Percentiles rank a stretch among this genome's conserved stretches.
Conservation (phyloP, 352 stramenopile species). For the Phytophthora syringae region DNA sequence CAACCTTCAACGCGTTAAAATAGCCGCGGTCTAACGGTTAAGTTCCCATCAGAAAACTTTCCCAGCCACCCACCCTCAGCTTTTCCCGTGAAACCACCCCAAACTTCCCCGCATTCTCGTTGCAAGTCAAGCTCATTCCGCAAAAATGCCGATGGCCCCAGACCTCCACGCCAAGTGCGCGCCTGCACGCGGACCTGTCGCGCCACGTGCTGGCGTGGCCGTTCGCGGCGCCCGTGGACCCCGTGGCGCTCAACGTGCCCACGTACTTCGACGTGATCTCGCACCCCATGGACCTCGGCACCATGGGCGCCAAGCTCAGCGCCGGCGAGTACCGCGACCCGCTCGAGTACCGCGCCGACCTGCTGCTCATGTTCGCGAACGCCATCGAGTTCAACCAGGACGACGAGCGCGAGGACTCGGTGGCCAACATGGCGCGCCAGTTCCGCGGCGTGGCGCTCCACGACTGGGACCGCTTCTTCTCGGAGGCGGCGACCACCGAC, state of each 20-base stretch:
- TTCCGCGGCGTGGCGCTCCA: conserved; percentile 56
- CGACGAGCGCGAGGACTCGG: conserved; percentile 74
- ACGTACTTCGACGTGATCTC: conserved; percentile 96
- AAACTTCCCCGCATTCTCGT: not conserved
- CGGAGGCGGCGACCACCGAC: conserved; percentile 66
- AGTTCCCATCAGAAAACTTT: no score
- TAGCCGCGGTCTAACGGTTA: no score
- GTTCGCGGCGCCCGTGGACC: conserved; percentile 96
- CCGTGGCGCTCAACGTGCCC: conserved; percentile 91
- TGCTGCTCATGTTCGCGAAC: conserved; percentile 88
- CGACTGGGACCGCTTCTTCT: conserved; percentile 68
- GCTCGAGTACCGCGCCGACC: conserved; percentile 63
- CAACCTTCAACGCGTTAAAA: no score
- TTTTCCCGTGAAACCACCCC: not conserved
- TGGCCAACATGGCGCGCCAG: conserved; percentile 73
- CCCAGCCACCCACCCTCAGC: not conserved
- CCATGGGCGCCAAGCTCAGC: conserved; percentile 89
- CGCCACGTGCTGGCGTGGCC: conserved; percentile 77
- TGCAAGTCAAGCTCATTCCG: not conserved
- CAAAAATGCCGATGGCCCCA: conserved; percentile 43
- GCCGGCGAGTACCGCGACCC: conserved; percentile 57
- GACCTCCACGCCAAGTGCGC: conserved; percentile 56
- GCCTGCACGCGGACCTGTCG: conserved; percentile 71
- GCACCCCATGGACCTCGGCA: conserved; percentile 97
- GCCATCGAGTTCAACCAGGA: conserved; percentile 89